Evolutionary conservation across 108 stramenopile species (phyloP), one percentile per base, ranked within the genome.

Genomic region (Chaetoceros tenuissimus): DNA sequence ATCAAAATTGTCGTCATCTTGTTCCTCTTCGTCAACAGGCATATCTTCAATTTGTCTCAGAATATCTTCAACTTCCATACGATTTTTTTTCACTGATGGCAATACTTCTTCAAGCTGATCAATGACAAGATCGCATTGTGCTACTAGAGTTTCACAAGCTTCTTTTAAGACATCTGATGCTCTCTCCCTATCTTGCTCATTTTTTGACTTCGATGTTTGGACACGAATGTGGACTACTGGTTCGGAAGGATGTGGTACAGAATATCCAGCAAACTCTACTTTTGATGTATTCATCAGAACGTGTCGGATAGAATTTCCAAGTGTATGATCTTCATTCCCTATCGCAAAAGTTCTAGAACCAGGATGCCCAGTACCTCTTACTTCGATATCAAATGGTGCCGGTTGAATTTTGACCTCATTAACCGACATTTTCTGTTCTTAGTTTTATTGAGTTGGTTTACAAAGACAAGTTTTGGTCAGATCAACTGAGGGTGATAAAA

Each of bases 171-270:
- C 83, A 7, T 77, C 69, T 26, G 79, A 50, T 1, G 89, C 85
- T n/a, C 82, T 79, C 25, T 62, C 20, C n/a, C 48, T 27, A 20
- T 44, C 46, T 5, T 46, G 44, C 18, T 31, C 51, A 46, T 26
- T 52, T 0, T 13, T 23, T 18, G 1, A 31, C 19, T 63, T 50
- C 23, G 55, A 63, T 1, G 91, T 91, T 65, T 97, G 96, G 0
- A 97, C 77, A 18, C 96, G 74, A 19, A 97, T 47, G 65, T 97
- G 90, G 49, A 97, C 94, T 21, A 95, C 77, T 22, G 96, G 96
- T 59, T 97, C 96, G 29, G 80, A 79, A 2, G 96, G 96, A 77
- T 97, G 96, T 2, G 96, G 96, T 23, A 97, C 95, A 20, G 88
- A 88, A 63, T 97, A 97, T 49, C 96, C 96, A 24, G 90, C 87